Evolutionary conservation across 1,284 basidiomycete species (phyloP), one percentile per base, ranked within the genome.

Genomic region (Pseudozyma tsukubaensis): DNA sequence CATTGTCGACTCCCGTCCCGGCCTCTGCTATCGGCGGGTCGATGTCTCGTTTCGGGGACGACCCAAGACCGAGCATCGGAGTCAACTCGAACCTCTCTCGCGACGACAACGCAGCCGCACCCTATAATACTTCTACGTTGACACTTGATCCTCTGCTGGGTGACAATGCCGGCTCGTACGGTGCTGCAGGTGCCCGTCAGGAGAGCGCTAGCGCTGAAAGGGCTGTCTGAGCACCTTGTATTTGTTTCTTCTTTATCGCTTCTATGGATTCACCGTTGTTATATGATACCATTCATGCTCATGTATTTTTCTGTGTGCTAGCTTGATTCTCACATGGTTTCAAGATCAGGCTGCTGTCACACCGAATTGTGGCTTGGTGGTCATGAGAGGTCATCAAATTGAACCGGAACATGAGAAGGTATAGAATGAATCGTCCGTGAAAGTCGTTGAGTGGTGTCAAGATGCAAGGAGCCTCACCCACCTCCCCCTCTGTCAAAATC

Each of bases 121-220:
- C 43, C 13, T 51, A 62, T 56, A 64, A 61, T 43, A 57, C 47
- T 9, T 64, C 67, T 3, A 57, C 56, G 34, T 54, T 61, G 13
- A 71, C 68, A 1, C 24, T 65, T 35, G 64, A 72, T n/a, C 70
- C 70, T 4, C 42, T 72, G 45, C 70, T 72, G n/a, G 70, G 70
- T 9, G 60, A 67, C 35, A 56, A n/a, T 36, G 59, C 63, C 12
- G 43, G 43, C 42, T 21, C 61, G 4, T 60, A 71, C 45, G 45
- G 4, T 44, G 29, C 50, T 40, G 19, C 50, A 32, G 37, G 37
- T 39, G 11, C 37, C 36, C 16, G 7, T 21, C 42, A 39, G 3
- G 53, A 67, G 18, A 45, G 58, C 19, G 42, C 50, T 21, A 29
- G 24, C 24, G 24, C 24, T 6, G 24, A 29, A 29, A 29, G 24